These are phyloP conservation scores for Phascolomyces articulosus DNA, from an alignment of 371 early-diverging fungal genomes.

Conservation along the genomic window DNA sequence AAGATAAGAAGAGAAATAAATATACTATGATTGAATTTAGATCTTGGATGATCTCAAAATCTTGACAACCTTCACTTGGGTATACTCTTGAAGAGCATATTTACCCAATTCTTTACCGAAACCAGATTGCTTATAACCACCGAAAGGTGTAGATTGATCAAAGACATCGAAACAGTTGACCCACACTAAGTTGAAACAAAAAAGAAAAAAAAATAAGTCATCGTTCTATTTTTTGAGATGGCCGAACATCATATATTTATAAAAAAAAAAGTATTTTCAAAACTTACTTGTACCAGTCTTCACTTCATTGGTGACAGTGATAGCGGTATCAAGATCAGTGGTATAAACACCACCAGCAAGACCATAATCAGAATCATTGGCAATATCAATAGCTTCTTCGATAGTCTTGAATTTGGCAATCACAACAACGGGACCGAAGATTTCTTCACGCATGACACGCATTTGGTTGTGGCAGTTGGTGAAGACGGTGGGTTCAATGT, in stretches of 20 bases:
- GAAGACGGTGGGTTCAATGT: slow-evolving; percentile 82
- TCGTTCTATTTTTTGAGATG: too few species aligned
- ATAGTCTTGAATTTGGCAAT: slow-evolving; percentile 75
- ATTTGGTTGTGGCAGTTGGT: slow-evolving; percentile 65
- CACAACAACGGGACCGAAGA: slow-evolving; percentile 92
- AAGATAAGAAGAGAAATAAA: too few species aligned
- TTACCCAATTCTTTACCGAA: slow-evolving; percentile 80
- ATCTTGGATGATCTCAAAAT: slow-evolving; percentile 19
- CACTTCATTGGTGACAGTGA: slow-evolving; percentile 62
- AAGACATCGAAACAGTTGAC: slow-evolving; percentile 52
- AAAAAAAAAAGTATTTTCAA: too few species aligned
- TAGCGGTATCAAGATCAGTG: slow-evolving; percentile 64
- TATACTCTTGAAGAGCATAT: slow-evolving; percentile 72
- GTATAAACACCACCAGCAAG: slow-evolving; percentile 90
- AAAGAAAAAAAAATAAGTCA: too few species aligned
- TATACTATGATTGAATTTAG: too few species aligned
- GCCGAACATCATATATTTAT: too few species aligned
- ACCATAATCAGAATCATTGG: slow-evolving; percentile 82
- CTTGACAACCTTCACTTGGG: slow-evolving; percentile 68
- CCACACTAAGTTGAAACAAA: slow-evolving; percentile 57
- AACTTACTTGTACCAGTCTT: slow-evolving; percentile 66
- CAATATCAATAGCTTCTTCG: slow-evolving; percentile 78
- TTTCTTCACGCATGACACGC: slow-evolving; percentile 79
- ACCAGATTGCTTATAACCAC: slow-evolving; percentile 89
- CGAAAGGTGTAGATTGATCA: slow-evolving; percentile 75